Conservation (phyloP, 2,329 filamentous ascomycete species). For the Trichophyton schoenleinii region DNA sequence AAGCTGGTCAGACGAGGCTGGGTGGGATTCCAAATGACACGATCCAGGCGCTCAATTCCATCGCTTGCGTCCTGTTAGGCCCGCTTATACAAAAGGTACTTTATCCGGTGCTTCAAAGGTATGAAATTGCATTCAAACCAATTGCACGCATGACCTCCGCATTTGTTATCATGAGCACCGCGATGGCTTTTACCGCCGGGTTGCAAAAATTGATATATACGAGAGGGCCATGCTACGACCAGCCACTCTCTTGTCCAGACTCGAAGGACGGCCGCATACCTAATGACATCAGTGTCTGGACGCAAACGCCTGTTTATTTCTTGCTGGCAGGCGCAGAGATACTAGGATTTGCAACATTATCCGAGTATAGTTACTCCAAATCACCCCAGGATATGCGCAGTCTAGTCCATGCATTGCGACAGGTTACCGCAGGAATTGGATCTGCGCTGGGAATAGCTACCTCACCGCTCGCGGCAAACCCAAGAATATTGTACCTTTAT, state of each 20-base stretch:
- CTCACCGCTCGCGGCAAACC: constrained; percentile 9
- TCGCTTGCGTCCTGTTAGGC: constrained; percentile 46
- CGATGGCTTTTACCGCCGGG: constrained; percentile 45
- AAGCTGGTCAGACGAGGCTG: constrained; percentile 46
- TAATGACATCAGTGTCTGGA: constrained; percentile 7
- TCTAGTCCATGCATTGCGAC: constrained; percentile 17
- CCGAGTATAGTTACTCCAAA: constrained; percentile 60
- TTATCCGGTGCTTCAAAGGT: constrained; percentile 44
- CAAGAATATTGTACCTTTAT: constrained; percentile 13
- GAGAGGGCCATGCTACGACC: constrained; percentile 7
- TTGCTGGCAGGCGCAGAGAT: constrained; percentile 19
- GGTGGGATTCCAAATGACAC: constrained; percentile 48
- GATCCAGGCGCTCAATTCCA: constrained; percentile 46
- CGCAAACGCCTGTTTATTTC: constrained; percentile 13
- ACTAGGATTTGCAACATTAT: constrained; percentile 38
- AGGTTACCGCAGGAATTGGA: constrained; percentile 13
- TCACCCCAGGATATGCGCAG: constrained; percentile 36
- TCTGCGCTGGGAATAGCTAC: constrained; percentile 11
- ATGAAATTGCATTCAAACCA: constrained; percentile 44
- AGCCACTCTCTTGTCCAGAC: not conserved
- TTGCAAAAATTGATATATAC: constrained; percentile 48
- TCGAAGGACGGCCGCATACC: constrained; percentile 1
- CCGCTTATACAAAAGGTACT: constrained; percentile 38
- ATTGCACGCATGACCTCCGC: constrained; percentile 44
- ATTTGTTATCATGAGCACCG: constrained; percentile 40